phyloP scores from a whole-genome alignment of 345 rosid species.

The Rhodamnia argentea region DNA sequence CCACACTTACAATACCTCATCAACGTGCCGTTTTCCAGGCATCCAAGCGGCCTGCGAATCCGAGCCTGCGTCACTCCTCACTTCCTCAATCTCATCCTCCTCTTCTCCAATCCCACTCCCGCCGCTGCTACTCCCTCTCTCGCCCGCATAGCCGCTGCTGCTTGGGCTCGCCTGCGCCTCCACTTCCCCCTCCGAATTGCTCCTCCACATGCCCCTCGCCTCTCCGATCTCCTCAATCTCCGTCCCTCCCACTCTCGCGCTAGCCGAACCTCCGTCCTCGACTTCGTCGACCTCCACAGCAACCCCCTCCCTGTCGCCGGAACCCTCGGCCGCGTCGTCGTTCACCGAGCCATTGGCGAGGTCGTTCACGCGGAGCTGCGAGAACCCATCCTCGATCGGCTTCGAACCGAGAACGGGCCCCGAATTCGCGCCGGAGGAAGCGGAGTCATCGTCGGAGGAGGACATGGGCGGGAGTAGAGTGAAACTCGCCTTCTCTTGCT shows the following conservation, averaged over 20 bases:
- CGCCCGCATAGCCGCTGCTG: constrained; percentile 93
- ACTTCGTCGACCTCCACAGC: background rate
- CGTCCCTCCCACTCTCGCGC: background rate
- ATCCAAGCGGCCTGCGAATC: constrained; percentile 50
- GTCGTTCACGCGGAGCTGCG: background rate
- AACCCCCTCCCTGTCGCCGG: background rate
- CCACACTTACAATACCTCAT: constrained; percentile 44
- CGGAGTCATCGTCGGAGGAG: background rate
- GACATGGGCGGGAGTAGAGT: background rate
- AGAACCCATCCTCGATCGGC: background rate
- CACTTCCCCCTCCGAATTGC: constrained; percentile 39
- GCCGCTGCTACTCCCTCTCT: constrained; percentile 81
- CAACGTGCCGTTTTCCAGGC: constrained; percentile 76
- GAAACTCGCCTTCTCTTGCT: background rate
- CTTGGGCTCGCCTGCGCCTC: constrained; percentile 63
- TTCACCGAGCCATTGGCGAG: background rate
- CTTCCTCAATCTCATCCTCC: constrained; percentile 59
- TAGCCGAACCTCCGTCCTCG: background rate
- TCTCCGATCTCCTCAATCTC: constrained; percentile 10
- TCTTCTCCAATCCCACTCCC: constrained; percentile 47
- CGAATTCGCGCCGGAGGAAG: background rate
- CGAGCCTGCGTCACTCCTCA: constrained; percentile 12
- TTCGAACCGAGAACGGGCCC: background rate
- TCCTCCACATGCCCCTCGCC: constrained; percentile 16
- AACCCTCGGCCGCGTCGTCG: background rate